phyloP scores from a whole-genome alignment of 2,329 filamentous ascomycete species.

The Botryotinia narcissicola region DNA sequence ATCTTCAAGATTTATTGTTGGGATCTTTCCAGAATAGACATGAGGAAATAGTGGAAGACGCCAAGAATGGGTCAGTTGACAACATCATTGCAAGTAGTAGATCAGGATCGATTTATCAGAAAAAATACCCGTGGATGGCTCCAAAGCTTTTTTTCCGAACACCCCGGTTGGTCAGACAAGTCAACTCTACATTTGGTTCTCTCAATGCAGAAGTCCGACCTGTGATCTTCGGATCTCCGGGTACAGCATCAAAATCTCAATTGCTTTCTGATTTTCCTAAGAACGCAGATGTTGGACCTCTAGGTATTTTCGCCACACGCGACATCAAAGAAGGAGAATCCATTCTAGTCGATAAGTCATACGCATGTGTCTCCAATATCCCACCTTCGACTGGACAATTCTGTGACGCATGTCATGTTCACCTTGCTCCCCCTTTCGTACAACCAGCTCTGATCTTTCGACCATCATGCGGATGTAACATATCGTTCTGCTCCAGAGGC shows the following conservation, averaged over 20 bases:
- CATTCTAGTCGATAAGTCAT: constrained; percentile 29
- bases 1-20: constrained; percentile 15
- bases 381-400: constrained; percentile 21
- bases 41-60: neutral
- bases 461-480: constrained; percentile 28
- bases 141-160: constrained; percentile 26
- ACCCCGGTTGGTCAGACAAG: constrained; percentile 23
- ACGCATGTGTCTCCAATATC: constrained; percentile 25
- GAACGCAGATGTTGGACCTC: constrained; percentile 30
- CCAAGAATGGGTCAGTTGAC: neutral
- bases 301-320: constrained; percentile 33
- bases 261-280: neutral
- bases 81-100: constrained; percentile 15
- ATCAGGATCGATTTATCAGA: constrained; percentile 29
- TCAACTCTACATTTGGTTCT: constrained; percentile 25
- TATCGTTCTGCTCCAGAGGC: constrained; percentile 30
- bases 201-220: constrained; percentile 23
- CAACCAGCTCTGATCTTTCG: neutral
- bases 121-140: constrained; percentile 35
- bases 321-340: constrained; percentile 31
- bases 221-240: constrained; percentile 24
- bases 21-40: constrained; percentile 21
- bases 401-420: constrained; percentile 35
- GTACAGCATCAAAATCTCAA: neutral
- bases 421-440: constrained; percentile 24